phyloP scores from a whole-genome alignment of 1,284 basidiomycete genomes.

The Puccinia novopanici region DNA sequence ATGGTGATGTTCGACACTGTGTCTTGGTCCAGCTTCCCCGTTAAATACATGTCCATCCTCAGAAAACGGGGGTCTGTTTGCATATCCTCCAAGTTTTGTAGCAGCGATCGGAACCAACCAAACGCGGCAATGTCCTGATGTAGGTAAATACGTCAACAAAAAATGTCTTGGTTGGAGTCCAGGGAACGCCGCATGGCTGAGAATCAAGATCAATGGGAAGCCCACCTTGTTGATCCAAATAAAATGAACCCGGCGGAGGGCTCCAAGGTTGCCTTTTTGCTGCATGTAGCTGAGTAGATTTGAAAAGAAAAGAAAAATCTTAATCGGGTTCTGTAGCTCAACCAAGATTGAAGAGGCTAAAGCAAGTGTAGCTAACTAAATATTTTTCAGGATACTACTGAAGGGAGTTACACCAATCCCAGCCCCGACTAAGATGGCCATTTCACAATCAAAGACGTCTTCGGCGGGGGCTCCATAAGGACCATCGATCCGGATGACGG shows the following conservation, averaged over 20 bases:
- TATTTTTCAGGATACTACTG: constrained; percentile 84
- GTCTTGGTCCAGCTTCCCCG: constrained; percentile 78
- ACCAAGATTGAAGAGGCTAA: neutral
- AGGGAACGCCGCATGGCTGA: neutral
- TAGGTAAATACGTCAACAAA: no score
- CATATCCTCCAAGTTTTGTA: constrained; percentile 79
- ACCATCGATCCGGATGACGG: constrained; percentile 75
- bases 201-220: neutral
- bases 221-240: constrained; percentile 77
- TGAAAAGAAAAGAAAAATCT: neutral
- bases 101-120: constrained; percentile 84
- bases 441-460: constrained; percentile 81
- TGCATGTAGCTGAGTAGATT: constrained; percentile 68
- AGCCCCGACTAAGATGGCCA: constrained; percentile 80
- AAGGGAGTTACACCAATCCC: constrained; percentile 86
- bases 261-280: constrained; percentile 71
- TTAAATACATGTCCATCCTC: constrained; percentile 84
- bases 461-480: constrained; percentile 85
- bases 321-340: constrained; percentile 37
- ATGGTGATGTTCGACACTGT: constrained; percentile 87
- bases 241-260: constrained; percentile 80
- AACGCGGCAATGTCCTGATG: constrained; percentile 66
- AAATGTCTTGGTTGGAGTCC: neutral
- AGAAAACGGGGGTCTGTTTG: constrained; percentile 76
- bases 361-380: constrained; percentile 65